Percentiles rank a stretch among this genome's conserved stretches.
phyloP scores from a whole-genome alignment of 495 filamentous ascomycete genomes.

The Annulohypoxylon stygium region DNA sequence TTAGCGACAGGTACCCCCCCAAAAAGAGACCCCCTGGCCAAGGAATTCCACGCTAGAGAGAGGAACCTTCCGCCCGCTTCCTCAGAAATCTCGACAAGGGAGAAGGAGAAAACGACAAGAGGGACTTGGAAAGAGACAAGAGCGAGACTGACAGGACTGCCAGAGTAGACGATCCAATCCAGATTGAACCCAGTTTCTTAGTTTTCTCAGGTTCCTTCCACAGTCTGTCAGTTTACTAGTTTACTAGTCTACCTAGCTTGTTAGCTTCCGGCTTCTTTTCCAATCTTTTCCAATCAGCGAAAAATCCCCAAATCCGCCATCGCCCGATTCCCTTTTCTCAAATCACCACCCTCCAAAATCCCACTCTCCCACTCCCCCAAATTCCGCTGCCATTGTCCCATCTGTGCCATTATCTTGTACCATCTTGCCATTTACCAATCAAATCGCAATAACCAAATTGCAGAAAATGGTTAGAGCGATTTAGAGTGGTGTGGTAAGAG shows the following conservation, averaged over 20 bases:
- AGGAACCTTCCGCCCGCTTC: slow-evolving; percentile 32
- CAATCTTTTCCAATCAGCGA: slow-evolving; percentile 31
- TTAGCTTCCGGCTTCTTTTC: not conserved
- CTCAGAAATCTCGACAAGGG: slow-evolving; percentile 23
- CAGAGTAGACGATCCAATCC: slow-evolving; percentile 28
- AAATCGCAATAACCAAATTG: not conserved
- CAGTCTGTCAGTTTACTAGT: too few relatives aligned
- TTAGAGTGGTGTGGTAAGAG: not conserved
- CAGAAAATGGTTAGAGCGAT: slow-evolving; percentile 33
- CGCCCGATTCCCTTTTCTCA: slow-evolving; percentile 6
- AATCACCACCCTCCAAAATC: slow-evolving; percentile 22
- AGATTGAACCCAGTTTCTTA: not conserved
- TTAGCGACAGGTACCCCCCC: slow-evolving; percentile 14
- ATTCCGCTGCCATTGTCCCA: not conserved
- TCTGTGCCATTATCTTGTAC: not conserved
- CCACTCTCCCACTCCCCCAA: not conserved
- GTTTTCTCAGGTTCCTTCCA: too few relatives aligned
- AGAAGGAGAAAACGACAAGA: slow-evolving; percentile 2
- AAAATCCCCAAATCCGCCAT: slow-evolving; percentile 39
- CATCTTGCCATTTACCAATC: not conserved
- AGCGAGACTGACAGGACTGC: too few relatives aligned
- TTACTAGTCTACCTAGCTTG: too few relatives aligned
- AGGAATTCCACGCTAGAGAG: slow-evolving; percentile 11
- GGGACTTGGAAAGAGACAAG: not conserved
- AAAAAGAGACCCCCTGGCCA: not conserved